Conservation (phyloP, 2,329 filamentous ascomycete genomes). For the Harringtonia lauricola region DNA sequence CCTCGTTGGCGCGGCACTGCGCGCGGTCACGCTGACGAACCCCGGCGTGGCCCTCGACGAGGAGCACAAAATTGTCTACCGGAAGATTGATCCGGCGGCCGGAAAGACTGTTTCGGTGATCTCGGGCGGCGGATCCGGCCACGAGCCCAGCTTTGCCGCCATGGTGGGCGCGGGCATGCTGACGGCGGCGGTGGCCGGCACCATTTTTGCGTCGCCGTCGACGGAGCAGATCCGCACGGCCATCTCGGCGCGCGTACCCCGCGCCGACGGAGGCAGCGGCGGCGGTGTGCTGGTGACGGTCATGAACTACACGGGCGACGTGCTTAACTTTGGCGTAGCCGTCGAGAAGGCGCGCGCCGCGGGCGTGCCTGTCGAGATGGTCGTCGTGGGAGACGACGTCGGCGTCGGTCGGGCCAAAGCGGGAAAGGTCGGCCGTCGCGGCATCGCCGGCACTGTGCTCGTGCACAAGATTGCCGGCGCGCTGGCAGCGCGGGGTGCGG, state of each 20-base stretch:
- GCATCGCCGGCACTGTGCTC: slow-evolving; percentile 83
- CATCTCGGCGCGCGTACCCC: slow-evolving; percentile 58
- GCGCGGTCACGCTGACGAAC: slow-evolving; percentile 71
- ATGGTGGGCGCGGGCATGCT: slow-evolving; percentile 78
- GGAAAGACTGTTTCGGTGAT: slow-evolving; percentile 63
- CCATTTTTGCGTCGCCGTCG: slow-evolving; percentile 66
- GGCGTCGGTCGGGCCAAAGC: slow-evolving; percentile 72
- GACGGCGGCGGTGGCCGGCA: slow-evolving; percentile 72
- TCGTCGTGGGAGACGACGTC: slow-evolving; percentile 85
- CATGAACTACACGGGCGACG: slow-evolving; percentile 89
- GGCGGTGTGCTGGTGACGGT: slow-evolving; percentile 75
- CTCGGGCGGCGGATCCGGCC: slow-evolving; percentile 80
- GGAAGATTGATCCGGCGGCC: slow-evolving; percentile 38
- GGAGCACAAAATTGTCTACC: slow-evolving; percentile 76
- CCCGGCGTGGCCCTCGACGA: slow-evolving; percentile 70
- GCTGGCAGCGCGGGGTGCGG: slow-evolving; percentile 58
- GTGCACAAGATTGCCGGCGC: slow-evolving; percentile 88
- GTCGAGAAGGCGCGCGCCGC: slow-evolving; percentile 83
- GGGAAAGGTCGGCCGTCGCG: slow-evolving; percentile 85
- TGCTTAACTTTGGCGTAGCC: slow-evolving; percentile 88
- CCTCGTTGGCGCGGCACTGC: slow-evolving; percentile 67
- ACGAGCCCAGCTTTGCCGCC: slow-evolving; percentile 78
- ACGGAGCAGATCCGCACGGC: slow-evolving; percentile 72
- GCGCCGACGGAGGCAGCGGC: too few relatives aligned
- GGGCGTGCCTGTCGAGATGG: slow-evolving; percentile 72